Evolutionary conservation across 2,329 filamentous ascomycete genomes (phyloP), one percentile per base, ranked within the genome.

Genomic region (Fusarium circinatum): DNA sequence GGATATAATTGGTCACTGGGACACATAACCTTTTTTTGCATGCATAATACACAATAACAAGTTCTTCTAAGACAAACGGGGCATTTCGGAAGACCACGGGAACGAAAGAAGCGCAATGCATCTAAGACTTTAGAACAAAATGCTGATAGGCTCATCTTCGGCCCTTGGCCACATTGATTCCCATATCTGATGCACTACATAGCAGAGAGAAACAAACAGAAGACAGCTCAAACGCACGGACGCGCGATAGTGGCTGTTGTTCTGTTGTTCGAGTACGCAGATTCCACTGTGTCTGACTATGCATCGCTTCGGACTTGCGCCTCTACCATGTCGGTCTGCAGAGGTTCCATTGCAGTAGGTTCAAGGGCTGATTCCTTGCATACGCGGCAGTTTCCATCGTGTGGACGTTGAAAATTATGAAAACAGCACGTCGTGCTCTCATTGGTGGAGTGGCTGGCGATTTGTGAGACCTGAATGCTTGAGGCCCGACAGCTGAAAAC

Each of bases 281-380:
- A 32, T 18, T 32, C 1, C 15, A n/a, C 15, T n/a, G 15, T 18
- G 11, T 10, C 47, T 9, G 11, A 10, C 10, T 6, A 18, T 0
- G 15, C 15, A 48, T 17, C 26, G 5, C 14, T 48, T 12, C 4
- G 6, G 3, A 17, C 14, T 48, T 2, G 4, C 2, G 26, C 6
- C 4, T 5, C 20, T 22, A 15, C 4, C 13, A 2, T 48, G 20
- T 22, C 7, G 14, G 4, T n/a, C 10, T 30, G 5, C 10, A 11
- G 10, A n/a, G 5, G 0, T 17, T 8, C 3, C 1, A 30, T 30
- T 14, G 1, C 17, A 26, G 13, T 5, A 14, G 5, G 0, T n/a
- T n/a, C n/a, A n/a, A n/a, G n/a, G n/a, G n/a, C n/a, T 10, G 24
- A 26, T 13, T 8, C 17, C 24, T 20, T 20, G 12, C 24, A 26